Base-by-base conservation (phyloP, 75 land plant species). In the Selaginella moellendorffii region DNA sequence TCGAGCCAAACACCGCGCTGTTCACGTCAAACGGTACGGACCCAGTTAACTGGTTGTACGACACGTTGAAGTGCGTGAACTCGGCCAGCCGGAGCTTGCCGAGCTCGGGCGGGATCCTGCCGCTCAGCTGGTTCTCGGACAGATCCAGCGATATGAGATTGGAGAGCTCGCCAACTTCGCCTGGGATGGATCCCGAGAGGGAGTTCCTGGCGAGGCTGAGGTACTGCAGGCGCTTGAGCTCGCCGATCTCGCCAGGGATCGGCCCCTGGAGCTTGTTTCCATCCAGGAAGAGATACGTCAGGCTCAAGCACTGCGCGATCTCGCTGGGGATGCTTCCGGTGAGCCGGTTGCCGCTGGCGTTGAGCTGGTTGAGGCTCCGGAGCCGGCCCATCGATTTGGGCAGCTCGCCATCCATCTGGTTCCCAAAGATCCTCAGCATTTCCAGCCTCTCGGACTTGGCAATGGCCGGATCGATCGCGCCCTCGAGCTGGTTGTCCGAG, bases 381-480 rank as follows among this genome's bases (percentile, higher is more conserved):
- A 25, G 24, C 5, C 59, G 2, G 9, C 59, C 21, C n/a, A 56
- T 21, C n/a, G 17, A 2, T 21, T n/a, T 8, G 19, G 59, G 59
- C 8, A 56, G 25, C 24, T 19, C 59, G 2, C 59, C 59, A 2
- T 56, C 19, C 8, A 56, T 2, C 21, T n/a, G 19, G 59, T 56
- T 56, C 17, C 24, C 24, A 56, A 8, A 8, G n/a, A 56, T 8
- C 24, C n/a, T 19, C 17, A 25, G 46, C 14, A 14, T 36, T 5
- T 36, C 14, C 14, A 36, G 46, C 5, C 14, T 5, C 10, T 5
- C 10, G 5, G 46, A 36, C 10, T 5, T 5, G 62, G 96, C 99
- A 12, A 93, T 59, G 31, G 86, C 86, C 12, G 85, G 77, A 66
- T 96, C 96, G 51, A 93, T 89, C 25, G 87, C 54, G 8, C 99